Evolutionary conservation across 73 alveolate species (phyloP).

Genomic region (Paramecium pentaurelia): DNA sequence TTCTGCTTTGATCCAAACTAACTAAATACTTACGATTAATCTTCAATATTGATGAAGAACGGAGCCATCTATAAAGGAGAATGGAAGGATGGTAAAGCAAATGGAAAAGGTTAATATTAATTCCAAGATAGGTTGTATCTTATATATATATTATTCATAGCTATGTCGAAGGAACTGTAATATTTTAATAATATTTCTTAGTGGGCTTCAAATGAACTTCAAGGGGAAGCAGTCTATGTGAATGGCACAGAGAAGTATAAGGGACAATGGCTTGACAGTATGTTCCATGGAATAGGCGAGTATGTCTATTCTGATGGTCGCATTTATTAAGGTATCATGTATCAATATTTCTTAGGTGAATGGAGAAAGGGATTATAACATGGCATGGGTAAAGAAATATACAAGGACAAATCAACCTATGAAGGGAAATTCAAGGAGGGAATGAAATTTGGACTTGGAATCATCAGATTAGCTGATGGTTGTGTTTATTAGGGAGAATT

Average conservation of each 20-base stretch:
- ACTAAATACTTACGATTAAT: not conserved
- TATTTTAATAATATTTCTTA: not conserved
- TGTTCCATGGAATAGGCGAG: not conserved
- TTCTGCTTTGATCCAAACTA: not conserved
- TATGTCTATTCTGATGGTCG: slow-evolving; percentile 11
- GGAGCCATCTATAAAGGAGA: slow-evolving; percentile 3
- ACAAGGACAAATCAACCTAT: not conserved
- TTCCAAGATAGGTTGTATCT: not conserved
- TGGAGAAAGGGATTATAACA: not conserved
- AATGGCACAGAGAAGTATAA: not conserved
- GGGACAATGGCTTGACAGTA: not conserved
- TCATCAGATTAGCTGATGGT: not conserved
- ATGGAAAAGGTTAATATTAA: slow-evolving; percentile 21
- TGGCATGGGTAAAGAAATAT: not conserved
- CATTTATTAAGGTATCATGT: not conserved
- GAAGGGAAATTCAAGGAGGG: slow-evolving; percentile 48
- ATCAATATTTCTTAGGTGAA: not conserved
- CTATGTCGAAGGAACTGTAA: slow-evolving; percentile 30
- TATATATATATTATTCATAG: not conserved
- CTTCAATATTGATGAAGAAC: not conserved
- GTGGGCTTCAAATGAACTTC: not conserved
- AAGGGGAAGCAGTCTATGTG: not conserved
- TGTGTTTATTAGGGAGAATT: slow-evolving; percentile 13
- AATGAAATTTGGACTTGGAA: slow-evolving; percentile 24
- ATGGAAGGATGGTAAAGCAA: not conserved